Percentiles rank a stretch among this genome's conserved stretches.
phyloP scores from a whole-genome alignment of 192 early-diverging fungal genomes.

The Entomortierella parvispora region DNA sequence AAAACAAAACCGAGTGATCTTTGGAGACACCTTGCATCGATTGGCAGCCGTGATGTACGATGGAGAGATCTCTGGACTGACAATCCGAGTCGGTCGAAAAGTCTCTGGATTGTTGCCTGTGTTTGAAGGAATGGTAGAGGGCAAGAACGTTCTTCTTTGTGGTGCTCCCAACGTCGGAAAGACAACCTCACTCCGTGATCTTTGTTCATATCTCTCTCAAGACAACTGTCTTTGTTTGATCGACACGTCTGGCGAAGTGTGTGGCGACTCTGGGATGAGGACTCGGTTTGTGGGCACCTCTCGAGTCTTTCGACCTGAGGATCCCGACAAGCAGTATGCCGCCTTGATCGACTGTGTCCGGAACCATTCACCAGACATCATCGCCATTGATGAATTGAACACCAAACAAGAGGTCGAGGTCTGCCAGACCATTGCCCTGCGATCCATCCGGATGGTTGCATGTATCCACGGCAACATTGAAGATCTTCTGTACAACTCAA shows the following conservation, averaged over 20 bases:
- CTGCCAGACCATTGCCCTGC: conserved; percentile 21
- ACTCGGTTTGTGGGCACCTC: conserved; percentile 8
- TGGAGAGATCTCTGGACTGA: conserved; percentile 4
- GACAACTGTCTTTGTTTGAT: conserved; percentile 1
- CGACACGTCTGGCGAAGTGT: conserved; percentile 22
- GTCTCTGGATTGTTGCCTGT: conserved; percentile 12
- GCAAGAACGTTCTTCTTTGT: conserved; percentile 16
- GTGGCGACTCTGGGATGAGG: conserved; percentile 11
- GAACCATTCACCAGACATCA: conserved; percentile 23
- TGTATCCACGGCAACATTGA: conserved; percentile 22
- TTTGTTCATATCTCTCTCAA: conserved; percentile 15
- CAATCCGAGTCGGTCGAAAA: conserved; percentile 13
- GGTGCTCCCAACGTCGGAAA: conserved; percentile 21
- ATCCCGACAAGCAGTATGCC: conserved; percentile 12
- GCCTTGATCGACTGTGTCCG: conserved; percentile 16
- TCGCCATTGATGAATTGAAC: conserved; percentile 23
- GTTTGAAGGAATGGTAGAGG: conserved; percentile 11
- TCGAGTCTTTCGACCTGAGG: conserved; percentile 13
- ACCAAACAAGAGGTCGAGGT: conserved; percentile 14
- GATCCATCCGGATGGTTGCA: conserved; percentile 22
- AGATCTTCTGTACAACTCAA: conserved; percentile 16
- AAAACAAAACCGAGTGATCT: conserved; percentile 17
- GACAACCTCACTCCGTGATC: conserved; percentile 9
- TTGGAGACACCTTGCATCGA: conserved; percentile 14
- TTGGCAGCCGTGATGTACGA: conserved; percentile 16